Percentiles rank a stretch among this genome's conserved stretches.
Evolutionary conservation across 805 yeast genomes (phyloP).

Genomic region (Candida easanensis): DNA sequence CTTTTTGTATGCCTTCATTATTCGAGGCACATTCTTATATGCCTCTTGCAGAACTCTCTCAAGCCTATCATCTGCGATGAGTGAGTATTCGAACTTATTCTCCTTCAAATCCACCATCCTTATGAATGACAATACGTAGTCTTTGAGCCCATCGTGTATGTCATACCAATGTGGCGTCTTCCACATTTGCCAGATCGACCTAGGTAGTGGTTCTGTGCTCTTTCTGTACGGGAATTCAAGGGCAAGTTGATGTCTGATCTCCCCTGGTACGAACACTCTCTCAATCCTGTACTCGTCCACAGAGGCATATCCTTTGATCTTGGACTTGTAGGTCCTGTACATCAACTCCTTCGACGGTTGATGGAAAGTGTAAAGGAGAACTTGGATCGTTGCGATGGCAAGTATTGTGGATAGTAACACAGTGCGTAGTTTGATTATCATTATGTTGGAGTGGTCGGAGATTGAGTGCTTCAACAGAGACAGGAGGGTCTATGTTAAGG

Average conservation of each 20-base stretch:
- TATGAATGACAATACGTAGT: constrained; percentile 10
- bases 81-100: constrained; percentile 9
- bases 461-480: too few species aligned
- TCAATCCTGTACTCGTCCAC: constrained; percentile 17
- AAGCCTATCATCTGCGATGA: constrained; percentile 35
- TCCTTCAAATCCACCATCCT: constrained; percentile 2
- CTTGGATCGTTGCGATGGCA: too few species aligned
- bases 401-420: too few species aligned
- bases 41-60: constrained; percentile 27
- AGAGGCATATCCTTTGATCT: constrained; percentile 7
- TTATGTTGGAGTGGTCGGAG: too few species aligned
- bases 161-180: constrained; percentile 24
- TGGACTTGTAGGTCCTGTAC: neutral
- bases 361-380: constrained; percentile 12
- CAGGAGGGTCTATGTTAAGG: too few species aligned
- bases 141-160: constrained; percentile 10
- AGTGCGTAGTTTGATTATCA: too few species aligned
- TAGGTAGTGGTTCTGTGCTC: constrained; percentile 29
- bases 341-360: constrained; percentile 4
- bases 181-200: constrained; percentile 50
- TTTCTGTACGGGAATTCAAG: constrained; percentile 16
- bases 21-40: constrained; percentile 58
- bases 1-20: constrained; percentile 65
- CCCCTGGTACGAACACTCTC: constrained; percentile 5
- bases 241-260: constrained; percentile 13